Evolutionary conservation across 1,139 yeast genomes (phyloP).

Genomic region (Arxiozyma slooffiae): DNA sequence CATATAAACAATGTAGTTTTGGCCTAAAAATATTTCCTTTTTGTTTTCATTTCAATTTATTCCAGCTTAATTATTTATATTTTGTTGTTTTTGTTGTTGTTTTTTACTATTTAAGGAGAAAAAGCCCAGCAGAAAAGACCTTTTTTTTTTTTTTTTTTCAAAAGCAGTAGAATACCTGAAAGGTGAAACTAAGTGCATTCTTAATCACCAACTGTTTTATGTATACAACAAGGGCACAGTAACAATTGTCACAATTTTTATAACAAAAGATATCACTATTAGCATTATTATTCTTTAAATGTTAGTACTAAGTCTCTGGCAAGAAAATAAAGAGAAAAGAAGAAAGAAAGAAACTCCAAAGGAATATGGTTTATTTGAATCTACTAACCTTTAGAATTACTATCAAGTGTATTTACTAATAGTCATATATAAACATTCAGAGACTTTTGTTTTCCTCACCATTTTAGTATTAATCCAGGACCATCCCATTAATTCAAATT

Average conservation of each 20-base stretch:
- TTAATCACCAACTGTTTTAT: no score
- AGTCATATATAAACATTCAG: no score
- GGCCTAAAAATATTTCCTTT: neutral
- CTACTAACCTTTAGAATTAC: neutral
- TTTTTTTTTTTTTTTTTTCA: no score
- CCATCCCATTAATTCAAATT: conserved; percentile 5
- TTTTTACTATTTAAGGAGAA: neutral
- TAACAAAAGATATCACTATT: no score
- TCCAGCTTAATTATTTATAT: neutral
- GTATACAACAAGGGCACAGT: no score
- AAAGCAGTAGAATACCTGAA: neutral
- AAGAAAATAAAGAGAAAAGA: neutral
- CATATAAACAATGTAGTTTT: neutral
- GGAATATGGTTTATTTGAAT: neutral
- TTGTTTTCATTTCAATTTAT: no score
- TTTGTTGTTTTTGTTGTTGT: neutral
- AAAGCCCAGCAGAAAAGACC: neutral
- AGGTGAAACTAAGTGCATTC: neutral
- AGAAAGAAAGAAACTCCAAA: neutral
- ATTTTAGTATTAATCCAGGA: neutral
- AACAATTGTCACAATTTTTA: no score
- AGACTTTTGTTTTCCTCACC: conserved; percentile 4
- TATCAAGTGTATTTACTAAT: neutral
- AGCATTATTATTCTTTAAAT: no score
- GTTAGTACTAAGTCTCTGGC: neutral